Evolutionary conservation across 495 filamentous ascomycete species (phyloP).

Genomic region (Aspergillus ellipticus): DNA sequence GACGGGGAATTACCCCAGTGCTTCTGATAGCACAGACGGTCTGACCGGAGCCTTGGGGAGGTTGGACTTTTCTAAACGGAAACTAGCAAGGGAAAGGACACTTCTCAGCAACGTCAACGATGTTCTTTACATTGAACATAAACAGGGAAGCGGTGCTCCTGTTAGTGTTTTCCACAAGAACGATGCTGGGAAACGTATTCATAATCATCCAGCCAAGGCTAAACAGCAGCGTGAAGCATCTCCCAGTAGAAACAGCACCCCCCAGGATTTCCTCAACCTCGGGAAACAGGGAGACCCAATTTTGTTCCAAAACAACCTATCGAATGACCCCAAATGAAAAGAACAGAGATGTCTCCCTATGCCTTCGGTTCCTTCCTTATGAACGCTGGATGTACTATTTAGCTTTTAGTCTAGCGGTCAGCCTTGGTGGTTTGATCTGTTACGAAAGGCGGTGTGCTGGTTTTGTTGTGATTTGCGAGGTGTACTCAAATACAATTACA

Average conservation of each 20-base stretch:
- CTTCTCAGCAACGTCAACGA: conserved; percentile 80
- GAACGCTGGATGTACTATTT: too few species aligned
- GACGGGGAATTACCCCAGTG: conserved; percentile 42
- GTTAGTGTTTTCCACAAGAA: conserved; percentile 83
- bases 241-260: conserved; percentile 60
- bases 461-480: too few species aligned
- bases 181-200: conserved; percentile 42
- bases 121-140: conserved; percentile 61
- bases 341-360: too few species aligned
- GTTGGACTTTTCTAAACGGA: conserved; percentile 81
- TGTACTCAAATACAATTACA: too few species aligned
- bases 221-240: conserved; percentile 45
- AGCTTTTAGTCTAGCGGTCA: too few species aligned
- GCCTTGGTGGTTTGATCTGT: too few species aligned
- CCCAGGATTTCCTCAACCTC: conserved; percentile 73
- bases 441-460: too few species aligned
- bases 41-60: conserved; percentile 76
- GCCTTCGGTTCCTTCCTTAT: too few species aligned
- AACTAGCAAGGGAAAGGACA: conserved; percentile 76
- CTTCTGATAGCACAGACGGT: conserved; percentile 88
- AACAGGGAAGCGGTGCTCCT: conserved; percentile 51
- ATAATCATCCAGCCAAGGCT: conserved; percentile 33
- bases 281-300: conserved; percentile 79
- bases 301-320: conserved; percentile 63
- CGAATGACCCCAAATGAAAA: conserved; percentile 37